Evolutionary conservation across 2,329 filamentous ascomycete genomes (phyloP).

Genomic region (Colletotrichum eremochloae): DNA sequence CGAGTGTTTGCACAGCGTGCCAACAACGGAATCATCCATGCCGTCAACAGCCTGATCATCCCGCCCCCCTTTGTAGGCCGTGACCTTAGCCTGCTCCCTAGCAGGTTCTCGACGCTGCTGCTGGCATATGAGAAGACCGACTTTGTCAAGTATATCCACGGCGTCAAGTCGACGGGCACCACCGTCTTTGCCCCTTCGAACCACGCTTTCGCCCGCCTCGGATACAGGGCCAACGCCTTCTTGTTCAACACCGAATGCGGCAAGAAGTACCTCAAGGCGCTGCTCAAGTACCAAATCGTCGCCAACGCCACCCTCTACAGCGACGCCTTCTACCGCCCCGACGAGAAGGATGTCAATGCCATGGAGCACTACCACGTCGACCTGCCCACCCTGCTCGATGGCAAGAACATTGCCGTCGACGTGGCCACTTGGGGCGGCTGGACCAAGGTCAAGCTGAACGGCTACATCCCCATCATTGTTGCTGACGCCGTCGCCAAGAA

Average conservation of each 20-base stretch:
- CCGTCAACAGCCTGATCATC: constrained; percentile 79
- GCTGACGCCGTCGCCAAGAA: constrained; percentile 81
- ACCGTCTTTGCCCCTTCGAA: constrained; percentile 89
- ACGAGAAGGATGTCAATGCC: constrained; percentile 49
- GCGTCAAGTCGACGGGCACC: constrained; percentile 69
- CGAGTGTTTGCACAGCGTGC: constrained; percentile 59
- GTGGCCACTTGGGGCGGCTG: constrained; percentile 77
- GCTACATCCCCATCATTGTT: constrained; percentile 73
- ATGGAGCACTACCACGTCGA: constrained; percentile 74
- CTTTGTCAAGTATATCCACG: constrained; percentile 71
- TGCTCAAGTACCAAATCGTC: constrained; percentile 84
- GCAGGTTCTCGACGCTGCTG: constrained; percentile 82
- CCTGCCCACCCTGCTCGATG: constrained; percentile 78
- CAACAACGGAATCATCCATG: constrained; percentile 86
- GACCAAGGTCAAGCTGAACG: constrained; percentile 81
- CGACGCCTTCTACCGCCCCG: constrained; percentile 78
- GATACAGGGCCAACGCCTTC: constrained; percentile 81
- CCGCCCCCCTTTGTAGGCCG: constrained; percentile 75
- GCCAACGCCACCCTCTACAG: constrained; percentile 84
- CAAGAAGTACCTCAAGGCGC: constrained; percentile 79
- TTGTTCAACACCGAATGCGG: constrained; percentile 83
- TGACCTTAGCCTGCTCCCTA: constrained; percentile 74
- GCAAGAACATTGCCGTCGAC: constrained; percentile 77
- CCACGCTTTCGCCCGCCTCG: constrained; percentile 82
- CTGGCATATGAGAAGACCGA: constrained; percentile 82